Conservation (phyloP, 73 alveolate genomes). For the Loxodes magnus region DNA sequence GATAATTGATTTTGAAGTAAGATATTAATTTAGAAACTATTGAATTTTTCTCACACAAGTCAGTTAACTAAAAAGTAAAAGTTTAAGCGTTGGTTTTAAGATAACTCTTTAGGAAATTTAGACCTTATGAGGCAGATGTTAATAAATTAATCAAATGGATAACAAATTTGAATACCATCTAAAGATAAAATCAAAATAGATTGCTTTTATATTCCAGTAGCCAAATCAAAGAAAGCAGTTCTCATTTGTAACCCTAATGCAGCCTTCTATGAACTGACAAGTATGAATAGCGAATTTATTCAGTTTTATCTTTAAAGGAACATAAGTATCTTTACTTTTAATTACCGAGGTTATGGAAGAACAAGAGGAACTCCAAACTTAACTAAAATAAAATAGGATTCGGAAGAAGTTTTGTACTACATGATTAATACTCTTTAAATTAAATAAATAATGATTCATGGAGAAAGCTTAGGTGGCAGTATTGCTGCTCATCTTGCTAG, state of each 20-base stretch:
- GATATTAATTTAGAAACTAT: too few species aligned
- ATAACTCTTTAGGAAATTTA: not conserved
- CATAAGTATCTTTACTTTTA: not conserved
- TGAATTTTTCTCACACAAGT: too few species aligned
- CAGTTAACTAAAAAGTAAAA: too few species aligned
- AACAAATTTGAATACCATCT: not conserved
- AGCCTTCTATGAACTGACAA: constrained; percentile 15
- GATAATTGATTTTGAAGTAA: too few species aligned
- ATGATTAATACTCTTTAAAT: not conserved
- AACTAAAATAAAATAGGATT: not conserved
- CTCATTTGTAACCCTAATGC: constrained; percentile 22
- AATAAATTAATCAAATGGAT: not conserved
- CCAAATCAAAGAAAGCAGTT: not conserved
- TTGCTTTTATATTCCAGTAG: not conserved
- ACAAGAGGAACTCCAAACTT: constrained; percentile 5
- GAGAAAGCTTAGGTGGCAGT: constrained; percentile 12
- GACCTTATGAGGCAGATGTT: not conserved
- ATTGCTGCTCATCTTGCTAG: constrained; percentile 15
- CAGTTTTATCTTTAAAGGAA: constrained; percentile 2
- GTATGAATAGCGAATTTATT: constrained; percentile 4
- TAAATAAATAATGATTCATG: constrained; percentile 6
- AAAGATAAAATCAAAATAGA: not conserved
- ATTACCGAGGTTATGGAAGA: constrained; percentile 24
- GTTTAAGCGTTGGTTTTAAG: not conserved
- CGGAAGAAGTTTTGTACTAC: not conserved